Conservation (phyloP, 768 basidiomycete genomes). For the Xerocomellus intermedius region DNA sequence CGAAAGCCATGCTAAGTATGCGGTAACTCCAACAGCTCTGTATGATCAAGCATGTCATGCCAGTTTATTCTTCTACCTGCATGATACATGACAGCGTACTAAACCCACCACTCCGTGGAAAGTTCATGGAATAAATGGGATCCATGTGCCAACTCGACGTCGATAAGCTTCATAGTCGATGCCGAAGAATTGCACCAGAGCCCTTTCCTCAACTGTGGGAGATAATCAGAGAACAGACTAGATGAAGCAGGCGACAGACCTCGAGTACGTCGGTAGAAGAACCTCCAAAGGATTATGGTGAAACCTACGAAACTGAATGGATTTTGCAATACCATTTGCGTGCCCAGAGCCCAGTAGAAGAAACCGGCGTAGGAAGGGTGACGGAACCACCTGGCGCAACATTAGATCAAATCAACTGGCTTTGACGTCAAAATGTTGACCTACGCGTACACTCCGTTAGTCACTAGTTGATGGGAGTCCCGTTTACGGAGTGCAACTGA, state of each 20-base stretch:
- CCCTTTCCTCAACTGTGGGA: slow-evolving; percentile 71
- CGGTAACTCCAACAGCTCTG: slow-evolving; percentile 20
- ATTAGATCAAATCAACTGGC: not conserved
- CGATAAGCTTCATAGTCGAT: slow-evolving; percentile 80
- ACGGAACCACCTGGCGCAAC: slow-evolving; percentile 48
- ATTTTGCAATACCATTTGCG: slow-evolving; percentile 90
- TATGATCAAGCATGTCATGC: slow-evolving; percentile 30
- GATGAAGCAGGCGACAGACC: slow-evolving; percentile 48
- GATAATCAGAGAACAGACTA: slow-evolving; percentile 2
- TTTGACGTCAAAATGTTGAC: slow-evolving; percentile 25
- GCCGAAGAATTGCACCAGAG: slow-evolving; percentile 86
- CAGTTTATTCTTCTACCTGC: slow-evolving; percentile 5
- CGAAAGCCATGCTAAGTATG: slow-evolving; percentile 21
- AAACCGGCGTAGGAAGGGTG: slow-evolving; percentile 98
- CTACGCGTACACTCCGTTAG: slow-evolving; percentile 85
- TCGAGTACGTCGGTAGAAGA: slow-evolving; percentile 80
- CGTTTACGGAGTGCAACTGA: slow-evolving; percentile 74
- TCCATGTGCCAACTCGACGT: slow-evolving; percentile 74
- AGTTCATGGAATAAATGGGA: slow-evolving; percentile 75
- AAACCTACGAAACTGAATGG: slow-evolving; percentile 70
- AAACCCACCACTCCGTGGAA: not conserved
- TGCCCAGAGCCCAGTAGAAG: slow-evolving; percentile 97
- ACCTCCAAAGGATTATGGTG: slow-evolving; percentile 69
- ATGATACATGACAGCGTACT: not conserved
- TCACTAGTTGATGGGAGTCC: slow-evolving; percentile 76